Evolutionary conservation across 2,329 filamentous ascomycete species (phyloP).

Genomic region (Lasiodiplodia gonubiensis): DNA sequence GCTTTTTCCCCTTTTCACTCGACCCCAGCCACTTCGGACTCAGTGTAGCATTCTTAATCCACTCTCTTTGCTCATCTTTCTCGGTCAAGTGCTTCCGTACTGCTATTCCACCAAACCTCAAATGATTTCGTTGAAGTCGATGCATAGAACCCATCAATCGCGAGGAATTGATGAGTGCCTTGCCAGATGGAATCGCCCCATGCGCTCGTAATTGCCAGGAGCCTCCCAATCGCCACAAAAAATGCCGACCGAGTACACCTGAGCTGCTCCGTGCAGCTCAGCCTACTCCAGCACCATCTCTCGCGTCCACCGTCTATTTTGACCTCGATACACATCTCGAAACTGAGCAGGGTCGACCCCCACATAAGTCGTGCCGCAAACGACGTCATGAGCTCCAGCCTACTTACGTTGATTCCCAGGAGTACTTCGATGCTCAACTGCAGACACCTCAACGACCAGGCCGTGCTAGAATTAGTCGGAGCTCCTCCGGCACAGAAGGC

Average conservation of each 20-base stretch:
- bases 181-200: conserved; percentile 6
- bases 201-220: background rate
- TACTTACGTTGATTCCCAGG: background rate
- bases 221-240: background rate
- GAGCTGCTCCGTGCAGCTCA: conserved; percentile 4
- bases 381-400: background rate
- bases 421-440: background rate
- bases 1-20: background rate
- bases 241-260: background rate
- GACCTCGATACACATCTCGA: background rate
- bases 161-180: conserved; percentile 7
- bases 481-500: background rate
- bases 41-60: conserved; percentile 13
- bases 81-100: background rate
- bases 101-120: background rate
- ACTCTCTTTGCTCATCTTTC: background rate
- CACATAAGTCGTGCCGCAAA: too few relatives aligned
- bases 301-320: conserved; percentile 7
- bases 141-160: background rate
- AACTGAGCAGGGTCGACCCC: background rate
- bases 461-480: background rate
- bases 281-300: conserved; percentile 10
- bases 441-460: background rate
- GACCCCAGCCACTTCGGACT: background rate
- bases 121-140: background rate